Percentiles rank a stretch among this genome's conserved stretches.
These are phyloP conservation scores for Trichophyton verrucosum DNA, from an alignment of 2,329 filamentous ascomycete species.

Conservation along the genomic window DNA sequence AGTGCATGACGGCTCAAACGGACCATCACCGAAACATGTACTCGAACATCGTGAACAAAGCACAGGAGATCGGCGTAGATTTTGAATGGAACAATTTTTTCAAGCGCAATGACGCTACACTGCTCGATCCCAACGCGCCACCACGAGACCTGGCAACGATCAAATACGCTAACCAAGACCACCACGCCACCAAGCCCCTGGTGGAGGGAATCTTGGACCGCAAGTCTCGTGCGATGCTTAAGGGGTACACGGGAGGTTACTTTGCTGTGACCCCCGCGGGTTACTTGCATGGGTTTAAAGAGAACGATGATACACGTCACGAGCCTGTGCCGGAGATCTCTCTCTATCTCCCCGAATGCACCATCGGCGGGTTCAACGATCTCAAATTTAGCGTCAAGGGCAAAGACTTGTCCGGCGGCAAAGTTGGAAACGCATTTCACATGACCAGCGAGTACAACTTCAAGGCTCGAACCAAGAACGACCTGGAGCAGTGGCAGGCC, in stretches of 20 bases:
- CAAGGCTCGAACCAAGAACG: constrained; percentile 69
- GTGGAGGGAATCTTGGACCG: constrained; percentile 83
- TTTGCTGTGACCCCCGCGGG: constrained; percentile 83
- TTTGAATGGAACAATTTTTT: constrained; percentile 89
- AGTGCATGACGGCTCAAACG: constrained; percentile 64
- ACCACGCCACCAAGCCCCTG: constrained; percentile 63
- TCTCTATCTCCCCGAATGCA: constrained; percentile 82
- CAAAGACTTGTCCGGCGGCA: constrained; percentile 71
- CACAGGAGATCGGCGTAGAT: constrained; percentile 66
- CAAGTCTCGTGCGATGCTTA: constrained; percentile 74
- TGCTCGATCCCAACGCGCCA: constrained; percentile 66
- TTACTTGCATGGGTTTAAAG: constrained; percentile 93
- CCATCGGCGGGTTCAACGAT: constrained; percentile 58
- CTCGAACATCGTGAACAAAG: constrained; percentile 63
- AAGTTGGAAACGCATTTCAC: constrained; percentile 66
- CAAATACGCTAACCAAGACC: constrained; percentile 78
- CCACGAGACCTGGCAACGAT: constrained; percentile 63
- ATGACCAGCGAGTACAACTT: constrained; percentile 71
- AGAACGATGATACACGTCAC: constrained; percentile 58
- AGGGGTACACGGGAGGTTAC: constrained; percentile 67
- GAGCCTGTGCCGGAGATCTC: constrained; percentile 63
- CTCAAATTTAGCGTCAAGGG: constrained; percentile 91
- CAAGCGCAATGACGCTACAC: constrained; percentile 53
- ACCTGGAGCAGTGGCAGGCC: constrained; percentile 63
- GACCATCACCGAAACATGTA: constrained; percentile 74